Evolutionary conservation across 2,329 filamentous ascomycete genomes (phyloP).

Genomic region (Ilyonectria destructans): DNA sequence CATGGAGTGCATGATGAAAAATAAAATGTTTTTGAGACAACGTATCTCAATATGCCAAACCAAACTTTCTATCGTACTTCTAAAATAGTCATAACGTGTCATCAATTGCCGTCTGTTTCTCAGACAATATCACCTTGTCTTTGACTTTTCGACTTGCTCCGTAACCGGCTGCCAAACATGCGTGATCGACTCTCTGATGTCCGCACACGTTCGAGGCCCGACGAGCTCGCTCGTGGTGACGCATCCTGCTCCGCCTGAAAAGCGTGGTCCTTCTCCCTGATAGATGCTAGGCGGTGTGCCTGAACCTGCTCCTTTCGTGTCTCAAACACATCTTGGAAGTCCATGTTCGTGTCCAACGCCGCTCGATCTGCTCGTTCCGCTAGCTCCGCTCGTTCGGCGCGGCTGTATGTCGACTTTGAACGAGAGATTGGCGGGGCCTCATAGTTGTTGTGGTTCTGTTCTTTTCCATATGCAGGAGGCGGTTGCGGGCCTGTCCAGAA

Average conservation of each 20-base stretch:
- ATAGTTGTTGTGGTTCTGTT: slow-evolving; percentile 38
- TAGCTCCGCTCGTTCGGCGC: slow-evolving; percentile 14
- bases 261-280: slow-evolving; percentile 57
- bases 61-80: slow-evolving; percentile 21
- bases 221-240: slow-evolving; percentile 49
- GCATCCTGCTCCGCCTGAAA: slow-evolving; percentile 48
- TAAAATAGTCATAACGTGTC: slow-evolving; percentile 25
- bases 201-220: slow-evolving; percentile 47
- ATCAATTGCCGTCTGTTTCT: slow-evolving; percentile 21
- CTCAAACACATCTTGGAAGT: slow-evolving; percentile 65
- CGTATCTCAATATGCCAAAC: background rate
- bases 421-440: slow-evolving; percentile 23
- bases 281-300: slow-evolving; percentile 57
- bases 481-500: slow-evolving; percentile 62
- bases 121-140: slow-evolving; percentile 50
- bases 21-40: slow-evolving; percentile 1
- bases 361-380: slow-evolving; percentile 30
- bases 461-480: slow-evolving; percentile 55
- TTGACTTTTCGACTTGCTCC: slow-evolving; percentile 50
- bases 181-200: slow-evolving; percentile 49
- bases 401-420: slow-evolving; percentile 13
- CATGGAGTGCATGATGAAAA: slow-evolving; percentile 5
- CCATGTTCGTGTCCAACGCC: slow-evolving; percentile 52
- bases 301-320: slow-evolving; percentile 57
- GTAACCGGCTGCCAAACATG: slow-evolving; percentile 50